A percentile compares a stretch with the other conserved stretches of the same genome.
phyloP scores from a whole-genome alignment of 75 land plant species.

The Isoetes taiwanensis region DNA sequence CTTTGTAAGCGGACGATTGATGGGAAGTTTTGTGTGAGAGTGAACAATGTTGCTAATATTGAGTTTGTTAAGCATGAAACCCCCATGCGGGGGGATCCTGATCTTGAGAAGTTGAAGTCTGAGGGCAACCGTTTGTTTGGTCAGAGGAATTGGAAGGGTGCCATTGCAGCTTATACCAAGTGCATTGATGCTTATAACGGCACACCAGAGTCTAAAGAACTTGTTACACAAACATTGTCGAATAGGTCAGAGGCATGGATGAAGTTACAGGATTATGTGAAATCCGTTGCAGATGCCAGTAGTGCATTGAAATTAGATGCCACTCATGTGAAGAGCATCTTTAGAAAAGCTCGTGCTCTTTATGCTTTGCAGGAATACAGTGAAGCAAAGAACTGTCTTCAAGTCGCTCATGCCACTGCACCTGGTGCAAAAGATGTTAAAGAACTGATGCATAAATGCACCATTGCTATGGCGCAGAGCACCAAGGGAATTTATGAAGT shows the following conservation, averaged over 20 bases:
- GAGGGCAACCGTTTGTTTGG: too few species aligned
- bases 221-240: too few species aligned
- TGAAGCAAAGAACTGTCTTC: constrained; percentile 29
- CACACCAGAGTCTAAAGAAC: too few species aligned
- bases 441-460: constrained; percentile 26
- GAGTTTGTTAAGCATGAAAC: too few species aligned
- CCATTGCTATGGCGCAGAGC: constrained; percentile 29
- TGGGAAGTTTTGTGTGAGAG: too few species aligned
- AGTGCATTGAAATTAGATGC: constrained; percentile 37
- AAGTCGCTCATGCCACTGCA: constrained; percentile 12
- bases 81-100: too few species aligned
- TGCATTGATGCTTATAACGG: too few species aligned
- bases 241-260: constrained; percentile 63
- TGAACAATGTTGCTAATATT: too few species aligned
- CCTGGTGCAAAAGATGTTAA: constrained; percentile 16
- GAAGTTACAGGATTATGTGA: constrained; percentile 17
- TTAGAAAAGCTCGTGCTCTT: constrained; percentile 55
- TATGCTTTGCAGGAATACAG: constrained; percentile 41
- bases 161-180: too few species aligned
- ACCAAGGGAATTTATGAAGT: constrained; percentile 43
- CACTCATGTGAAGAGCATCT: constrained; percentile 45
- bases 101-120: too few species aligned
- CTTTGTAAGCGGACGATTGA: too few species aligned
- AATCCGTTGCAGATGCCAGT: constrained; percentile 52
- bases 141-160: too few species aligned